Evolutionary conservation across 2,329 filamentous ascomycete genomes (phyloP).

Genomic region (Penicillium polonicum): DNA sequence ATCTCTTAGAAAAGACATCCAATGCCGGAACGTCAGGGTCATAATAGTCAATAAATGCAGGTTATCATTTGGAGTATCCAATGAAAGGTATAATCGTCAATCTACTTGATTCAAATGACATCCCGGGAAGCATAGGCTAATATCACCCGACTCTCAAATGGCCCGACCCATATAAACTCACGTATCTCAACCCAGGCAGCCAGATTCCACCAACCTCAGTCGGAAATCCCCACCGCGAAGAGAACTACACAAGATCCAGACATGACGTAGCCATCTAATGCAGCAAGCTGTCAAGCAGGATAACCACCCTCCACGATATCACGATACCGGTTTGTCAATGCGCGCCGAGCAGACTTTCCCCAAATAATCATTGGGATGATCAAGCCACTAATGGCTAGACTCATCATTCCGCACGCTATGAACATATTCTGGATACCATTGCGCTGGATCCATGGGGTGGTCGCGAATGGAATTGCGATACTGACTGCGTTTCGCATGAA

Average conservation of each 20-base stretch:
- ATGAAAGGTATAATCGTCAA: background rate
- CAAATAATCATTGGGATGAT: slow-evolving; percentile 26
- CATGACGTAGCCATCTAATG: background rate
- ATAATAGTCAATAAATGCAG: background rate
- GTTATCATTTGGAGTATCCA: background rate
- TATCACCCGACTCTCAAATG: background rate
- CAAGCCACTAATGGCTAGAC: slow-evolving; percentile 18
- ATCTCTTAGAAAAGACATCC: background rate
- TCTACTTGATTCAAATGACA: background rate
- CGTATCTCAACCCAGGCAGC: background rate
- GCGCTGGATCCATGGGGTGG: slow-evolving; percentile 29
- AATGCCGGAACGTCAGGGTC: background rate
- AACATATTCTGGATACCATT: slow-evolving; percentile 30
- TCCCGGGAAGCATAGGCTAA: background rate
- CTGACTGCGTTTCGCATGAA: slow-evolving; percentile 35
- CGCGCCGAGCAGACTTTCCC: slow-evolving; percentile 22
- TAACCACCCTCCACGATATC: slow-evolving; percentile 12
- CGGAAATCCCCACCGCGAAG: background rate
- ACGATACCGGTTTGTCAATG: slow-evolving; percentile 14
- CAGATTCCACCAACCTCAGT: background rate
- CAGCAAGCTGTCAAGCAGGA: background rate
- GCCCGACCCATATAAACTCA: background rate
- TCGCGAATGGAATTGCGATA: slow-evolving; percentile 34
- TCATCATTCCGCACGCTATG: slow-evolving; percentile 28
- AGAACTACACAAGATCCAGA: too few species aligned